phyloP scores from a whole-genome alignment of 2,329 filamentous ascomycete genomes.

The Neonectria magnoliae region DNA sequence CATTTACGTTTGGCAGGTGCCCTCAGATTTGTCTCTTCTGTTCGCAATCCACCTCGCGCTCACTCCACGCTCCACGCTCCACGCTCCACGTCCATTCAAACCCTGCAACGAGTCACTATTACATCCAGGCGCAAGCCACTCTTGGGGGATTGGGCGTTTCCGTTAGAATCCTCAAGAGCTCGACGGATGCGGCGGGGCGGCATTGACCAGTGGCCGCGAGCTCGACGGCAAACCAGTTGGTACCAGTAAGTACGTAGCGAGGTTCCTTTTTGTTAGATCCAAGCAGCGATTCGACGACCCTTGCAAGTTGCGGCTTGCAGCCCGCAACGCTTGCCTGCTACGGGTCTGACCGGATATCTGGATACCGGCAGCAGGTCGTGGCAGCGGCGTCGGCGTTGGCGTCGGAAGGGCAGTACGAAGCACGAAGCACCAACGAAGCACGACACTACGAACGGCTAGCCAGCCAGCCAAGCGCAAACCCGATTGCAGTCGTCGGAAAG shows the following conservation, averaged over 20 bases:
- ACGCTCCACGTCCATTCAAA: constrained; percentile 24
- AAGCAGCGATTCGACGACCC: neutral
- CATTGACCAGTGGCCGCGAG: constrained; percentile 16
- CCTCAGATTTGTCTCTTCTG: constrained; percentile 10
- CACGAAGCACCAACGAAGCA: neutral
- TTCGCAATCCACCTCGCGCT: neutral
- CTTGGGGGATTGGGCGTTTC: constrained; percentile 24
- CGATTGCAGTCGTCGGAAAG: constrained; percentile 25
- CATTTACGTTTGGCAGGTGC: constrained; percentile 33
- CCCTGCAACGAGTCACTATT: constrained; percentile 38
- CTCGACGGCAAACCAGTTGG: constrained; percentile 9
- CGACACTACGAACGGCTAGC: neutral
- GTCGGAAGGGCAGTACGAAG: neutral
- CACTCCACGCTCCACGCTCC: neutral
- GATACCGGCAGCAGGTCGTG: constrained; percentile 15
- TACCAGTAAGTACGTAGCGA: constrained; percentile 12
- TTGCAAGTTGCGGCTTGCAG: neutral
- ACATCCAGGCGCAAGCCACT: constrained; percentile 37
- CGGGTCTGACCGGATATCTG: constrained; percentile 13
- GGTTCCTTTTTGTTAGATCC: constrained; percentile 29
- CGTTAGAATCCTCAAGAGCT: constrained; percentile 31
- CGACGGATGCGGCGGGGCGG: constrained; percentile 19
- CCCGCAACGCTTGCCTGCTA: neutral
- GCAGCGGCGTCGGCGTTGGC: constrained; percentile 12
- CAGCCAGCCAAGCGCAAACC: constrained; percentile 25